Evolutionary conservation across 768 basidiomycete species (phyloP).

Genomic region (Kockovaella imperatae): DNA sequence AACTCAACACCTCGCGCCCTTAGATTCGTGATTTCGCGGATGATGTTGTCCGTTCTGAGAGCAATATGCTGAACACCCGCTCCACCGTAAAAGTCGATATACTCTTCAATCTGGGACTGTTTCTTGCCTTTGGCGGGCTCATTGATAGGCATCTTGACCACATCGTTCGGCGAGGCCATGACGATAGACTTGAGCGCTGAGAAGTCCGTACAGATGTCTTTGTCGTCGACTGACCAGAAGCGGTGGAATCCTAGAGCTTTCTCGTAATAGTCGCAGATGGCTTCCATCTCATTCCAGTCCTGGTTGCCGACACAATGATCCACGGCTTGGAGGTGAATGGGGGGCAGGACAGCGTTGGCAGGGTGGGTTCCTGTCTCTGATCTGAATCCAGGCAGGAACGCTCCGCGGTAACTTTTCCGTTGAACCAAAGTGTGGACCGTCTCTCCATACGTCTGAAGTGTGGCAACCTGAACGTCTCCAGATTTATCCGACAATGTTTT

Average conservation of each 20-base stretch:
- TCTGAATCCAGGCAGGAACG: not conserved
- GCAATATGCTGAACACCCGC: conserved; percentile 3
- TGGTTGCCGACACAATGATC: conserved; percentile 3
- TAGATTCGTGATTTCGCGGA: not conserved
- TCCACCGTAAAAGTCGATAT: conserved; percentile 1
- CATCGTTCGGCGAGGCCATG: not conserved
- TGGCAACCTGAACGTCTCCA: no score
- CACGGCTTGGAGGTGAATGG: not conserved
- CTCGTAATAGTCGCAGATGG: conserved; percentile 3
- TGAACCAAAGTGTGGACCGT: no score
- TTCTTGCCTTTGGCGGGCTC: not conserved
- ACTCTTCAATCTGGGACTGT: conserved; percentile 2
- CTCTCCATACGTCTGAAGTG: no score
- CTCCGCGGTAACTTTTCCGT: not conserved
- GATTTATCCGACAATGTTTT: no score
- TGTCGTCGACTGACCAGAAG: conserved; percentile 3
- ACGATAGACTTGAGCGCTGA: conserved; percentile 4
- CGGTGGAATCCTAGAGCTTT: not conserved
- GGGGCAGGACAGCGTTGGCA: not conserved
- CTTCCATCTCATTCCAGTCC: not conserved
- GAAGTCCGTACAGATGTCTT: not conserved
- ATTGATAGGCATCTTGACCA: conserved; percentile 3
- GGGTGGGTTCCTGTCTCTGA: not conserved
- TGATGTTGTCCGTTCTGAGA: conserved; percentile 1
- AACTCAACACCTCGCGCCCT: conserved; percentile 1